These are phyloP conservation scores for Lodderomyces margitis DNA, from an alignment of 1,139 yeast species.

Conservation along the genomic window DNA sequence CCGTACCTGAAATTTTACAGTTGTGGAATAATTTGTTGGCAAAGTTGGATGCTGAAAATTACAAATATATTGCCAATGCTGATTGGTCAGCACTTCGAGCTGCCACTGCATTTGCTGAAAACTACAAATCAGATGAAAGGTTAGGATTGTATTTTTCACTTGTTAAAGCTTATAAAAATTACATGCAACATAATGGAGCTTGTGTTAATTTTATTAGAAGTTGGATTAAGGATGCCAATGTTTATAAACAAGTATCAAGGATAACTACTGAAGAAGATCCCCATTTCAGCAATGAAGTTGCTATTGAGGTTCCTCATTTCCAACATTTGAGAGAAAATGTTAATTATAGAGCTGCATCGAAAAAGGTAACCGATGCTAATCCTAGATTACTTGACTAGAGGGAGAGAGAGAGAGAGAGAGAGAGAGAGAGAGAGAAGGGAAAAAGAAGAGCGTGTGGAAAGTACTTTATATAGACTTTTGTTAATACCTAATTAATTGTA, in stretches of 20 bases:
- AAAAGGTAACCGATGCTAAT: slow-evolving; percentile 16
- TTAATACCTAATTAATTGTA: slow-evolving; percentile 4
- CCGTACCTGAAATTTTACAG: slow-evolving; percentile 53
- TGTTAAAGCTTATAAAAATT: slow-evolving; percentile 49
- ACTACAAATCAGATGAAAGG: slow-evolving; percentile 37
- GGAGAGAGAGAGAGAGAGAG: not conserved
- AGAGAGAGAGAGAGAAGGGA: no score
- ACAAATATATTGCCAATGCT: slow-evolving; percentile 68
- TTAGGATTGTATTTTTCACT: slow-evolving; percentile 57
- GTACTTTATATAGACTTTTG: not conserved
- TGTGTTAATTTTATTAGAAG: slow-evolving; percentile 31
- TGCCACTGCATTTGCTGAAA: slow-evolving; percentile 58
- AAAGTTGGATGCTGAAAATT: slow-evolving; percentile 53
- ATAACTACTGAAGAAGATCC: slow-evolving; percentile 22
- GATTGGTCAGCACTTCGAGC: slow-evolving; percentile 88
- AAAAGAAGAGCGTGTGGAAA: not conserved
- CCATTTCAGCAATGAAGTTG: slow-evolving; percentile 19
- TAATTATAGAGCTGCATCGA: slow-evolving; percentile 26
- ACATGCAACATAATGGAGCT: slow-evolving; percentile 39
- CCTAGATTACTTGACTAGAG: slow-evolving; percentile 11
- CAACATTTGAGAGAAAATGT: slow-evolving; percentile 28
- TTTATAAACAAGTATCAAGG: slow-evolving; percentile 20
- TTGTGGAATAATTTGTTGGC: slow-evolving; percentile 62
- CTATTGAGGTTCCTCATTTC: slow-evolving; percentile 26
- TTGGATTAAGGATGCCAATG: slow-evolving; percentile 31